phyloP scores from a whole-genome alignment of 1,284 basidiomycete species.

The Ceratobasidium sp. region DNA sequence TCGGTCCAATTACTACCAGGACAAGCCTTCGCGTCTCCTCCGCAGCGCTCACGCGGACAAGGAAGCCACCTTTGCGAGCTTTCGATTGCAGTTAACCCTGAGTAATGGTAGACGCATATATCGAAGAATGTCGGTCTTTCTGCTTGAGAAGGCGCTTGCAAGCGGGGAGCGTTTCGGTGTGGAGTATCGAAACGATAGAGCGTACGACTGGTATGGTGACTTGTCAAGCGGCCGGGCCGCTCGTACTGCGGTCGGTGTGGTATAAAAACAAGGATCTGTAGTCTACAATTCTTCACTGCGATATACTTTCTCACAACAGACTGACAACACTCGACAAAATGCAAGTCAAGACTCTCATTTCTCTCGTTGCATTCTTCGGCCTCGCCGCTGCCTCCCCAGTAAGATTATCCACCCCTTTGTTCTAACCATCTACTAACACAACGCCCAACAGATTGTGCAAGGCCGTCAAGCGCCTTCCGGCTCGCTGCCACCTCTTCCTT shows the following conservation, averaged over 20 bases:
- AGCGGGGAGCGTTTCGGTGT: neutral
- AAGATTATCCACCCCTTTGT: neutral
- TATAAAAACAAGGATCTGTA: constrained; percentile 4
- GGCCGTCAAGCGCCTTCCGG: constrained; percentile 24
- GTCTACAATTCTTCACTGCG: neutral
- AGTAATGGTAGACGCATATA: neutral
- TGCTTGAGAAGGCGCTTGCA: constrained; percentile 16
- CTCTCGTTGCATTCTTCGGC: constrained; percentile 31
- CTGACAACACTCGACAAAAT: constrained; percentile 19
- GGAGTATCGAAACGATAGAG: neutral
- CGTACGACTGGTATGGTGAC: neutral
- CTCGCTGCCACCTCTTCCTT: neutral
- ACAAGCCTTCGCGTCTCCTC: neutral
- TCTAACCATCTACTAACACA: neutral
- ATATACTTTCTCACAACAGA: neutral
- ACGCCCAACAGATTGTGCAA: constrained; percentile 5
- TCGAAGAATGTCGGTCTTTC: constrained; percentile 20
- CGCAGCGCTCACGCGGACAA: neutral
- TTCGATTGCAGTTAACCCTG: neutral
- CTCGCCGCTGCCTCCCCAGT: constrained; percentile 35
- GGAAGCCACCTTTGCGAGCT: neutral
- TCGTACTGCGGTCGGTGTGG: neutral
- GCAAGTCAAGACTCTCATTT: constrained; percentile 35
- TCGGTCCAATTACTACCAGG: neutral
- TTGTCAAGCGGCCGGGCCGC: neutral